Evolutionary conservation across 345 rosid species (phyloP).

Genomic region (Eucalyptus curtisii): DNA sequence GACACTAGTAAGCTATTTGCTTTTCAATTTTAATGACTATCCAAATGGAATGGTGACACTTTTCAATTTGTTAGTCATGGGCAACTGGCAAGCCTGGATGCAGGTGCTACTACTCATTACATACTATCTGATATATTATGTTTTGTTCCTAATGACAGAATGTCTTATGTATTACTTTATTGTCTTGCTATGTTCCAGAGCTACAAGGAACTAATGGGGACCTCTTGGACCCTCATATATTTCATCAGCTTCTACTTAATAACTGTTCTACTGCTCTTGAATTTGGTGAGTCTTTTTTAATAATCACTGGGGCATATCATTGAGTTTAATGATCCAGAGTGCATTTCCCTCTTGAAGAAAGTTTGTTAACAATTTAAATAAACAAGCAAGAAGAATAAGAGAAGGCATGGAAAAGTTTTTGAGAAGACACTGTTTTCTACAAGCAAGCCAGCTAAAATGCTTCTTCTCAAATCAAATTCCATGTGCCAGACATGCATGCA

Average conservation of each 20-base stretch:
- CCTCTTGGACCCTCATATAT: slow-evolving; percentile 65
- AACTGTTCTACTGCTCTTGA: slow-evolving; percentile 70
- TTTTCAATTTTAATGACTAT: slow-evolving; percentile 94
- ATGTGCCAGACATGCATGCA: background rate
- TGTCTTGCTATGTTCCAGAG: slow-evolving; percentile 30
- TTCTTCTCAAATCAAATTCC: background rate
- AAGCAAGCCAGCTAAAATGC: background rate
- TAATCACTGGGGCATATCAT: background rate
- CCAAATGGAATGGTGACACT: slow-evolving; percentile 99
- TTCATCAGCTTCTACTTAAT: slow-evolving; percentile 90
- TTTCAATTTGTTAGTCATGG: slow-evolving; percentile 89
- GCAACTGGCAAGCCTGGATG: slow-evolving; percentile 95
- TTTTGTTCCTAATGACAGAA: background rate
- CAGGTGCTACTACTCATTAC: slow-evolving; percentile 34
- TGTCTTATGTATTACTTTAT: background rate
- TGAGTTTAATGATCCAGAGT: background rate
- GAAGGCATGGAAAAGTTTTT: background rate
- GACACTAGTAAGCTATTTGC: slow-evolving; percentile 54
- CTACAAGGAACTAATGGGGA: slow-evolving; percentile 76
- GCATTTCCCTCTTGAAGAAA: background rate
- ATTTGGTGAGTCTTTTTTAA: slow-evolving; percentile 52
- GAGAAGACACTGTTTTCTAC: background rate
- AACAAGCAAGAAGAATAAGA: background rate
- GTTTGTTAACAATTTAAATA: background rate
- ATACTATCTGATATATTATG: background rate